Conservation (phyloP, 106 monocot species). For the Platanthera guangdongensis region DNA sequence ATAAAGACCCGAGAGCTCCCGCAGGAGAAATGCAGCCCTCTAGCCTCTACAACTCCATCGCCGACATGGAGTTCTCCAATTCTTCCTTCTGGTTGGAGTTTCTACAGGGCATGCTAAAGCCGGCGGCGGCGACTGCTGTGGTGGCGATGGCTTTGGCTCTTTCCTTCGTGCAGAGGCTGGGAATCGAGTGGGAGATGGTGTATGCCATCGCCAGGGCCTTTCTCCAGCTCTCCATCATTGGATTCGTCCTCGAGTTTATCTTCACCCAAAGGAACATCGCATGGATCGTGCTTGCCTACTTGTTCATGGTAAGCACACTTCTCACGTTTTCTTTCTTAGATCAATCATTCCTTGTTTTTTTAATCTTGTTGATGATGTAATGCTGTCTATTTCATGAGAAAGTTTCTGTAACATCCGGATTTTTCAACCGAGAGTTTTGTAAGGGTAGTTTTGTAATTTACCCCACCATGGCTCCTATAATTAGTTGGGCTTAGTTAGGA, state of each 20-base stretch:
- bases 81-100: conserved; percentile 55
- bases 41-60: background rate
- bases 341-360: background rate
- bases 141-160: conserved; percentile 65
- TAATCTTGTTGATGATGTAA: background rate
- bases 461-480: no score
- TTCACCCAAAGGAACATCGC: conserved; percentile 73
- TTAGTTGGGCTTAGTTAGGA: no score
- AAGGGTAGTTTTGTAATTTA: no score
- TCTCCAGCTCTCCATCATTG: conserved; percentile 81
- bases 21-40: no score
- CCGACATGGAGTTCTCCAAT: conserved; percentile 18
- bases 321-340: background rate
- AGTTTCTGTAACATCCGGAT: no score
- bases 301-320: conserved; percentile 58
- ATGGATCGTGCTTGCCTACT: conserved; percentile 85
- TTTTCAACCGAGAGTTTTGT: no score
- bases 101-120: conserved; percentile 81
- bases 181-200: conserved; percentile 74
- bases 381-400: background rate
- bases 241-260: conserved; percentile 94
- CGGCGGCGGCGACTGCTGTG: conserved; percentile 54
- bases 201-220: conserved; percentile 64
- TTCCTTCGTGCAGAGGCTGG: conserved; percentile 60
- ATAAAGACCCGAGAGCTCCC: no score